Percentiles rank a stretch among this genome's conserved stretches.
phyloP scores from a whole-genome alignment of 495 filamentous ascomycete genomes.

The Hypomontagnella monticulosa region DNA sequence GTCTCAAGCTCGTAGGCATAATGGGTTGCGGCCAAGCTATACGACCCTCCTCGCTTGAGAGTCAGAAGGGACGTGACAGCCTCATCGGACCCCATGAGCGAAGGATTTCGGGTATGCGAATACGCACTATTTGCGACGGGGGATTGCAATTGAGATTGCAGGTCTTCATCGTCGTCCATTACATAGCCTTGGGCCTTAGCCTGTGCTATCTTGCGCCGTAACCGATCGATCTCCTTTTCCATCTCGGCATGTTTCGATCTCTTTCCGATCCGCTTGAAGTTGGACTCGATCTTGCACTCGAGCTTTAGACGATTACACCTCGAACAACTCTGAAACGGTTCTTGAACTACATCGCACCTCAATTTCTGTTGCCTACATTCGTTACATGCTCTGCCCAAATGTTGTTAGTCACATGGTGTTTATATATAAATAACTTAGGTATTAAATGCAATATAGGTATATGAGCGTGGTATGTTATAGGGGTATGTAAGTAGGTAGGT shows the following conservation, averaged over 20 bases:
- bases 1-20: slow-evolving; percentile 71
- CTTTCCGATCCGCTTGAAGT: slow-evolving; percentile 94
- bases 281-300: slow-evolving; percentile 90
- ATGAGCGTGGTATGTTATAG: no score
- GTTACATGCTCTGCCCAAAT: slow-evolving; percentile 73
- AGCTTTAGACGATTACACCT: slow-evolving; percentile 87
- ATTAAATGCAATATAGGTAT: no score
- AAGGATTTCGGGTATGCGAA: slow-evolving; percentile 63
- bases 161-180: slow-evolving; percentile 62
- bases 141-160: slow-evolving; percentile 63
- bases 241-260: slow-evolving; percentile 90
- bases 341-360: slow-evolving; percentile 88
- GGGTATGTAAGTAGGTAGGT: no score
- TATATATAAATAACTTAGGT: slow-evolving; percentile 5
- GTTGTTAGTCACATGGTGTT: slow-evolving; percentile 17
- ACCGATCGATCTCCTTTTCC: slow-evolving; percentile 81
- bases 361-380: slow-evolving; percentile 97
- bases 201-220: slow-evolving; percentile 57
- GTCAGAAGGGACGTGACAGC: slow-evolving; percentile 85
- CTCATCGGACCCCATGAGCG: slow-evolving; percentile 83
- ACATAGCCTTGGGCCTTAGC: slow-evolving; percentile 61
- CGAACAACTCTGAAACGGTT: slow-evolving; percentile 81
- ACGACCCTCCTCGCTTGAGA: slow-evolving; percentile 68
- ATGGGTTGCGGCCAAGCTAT: slow-evolving; percentile 58
- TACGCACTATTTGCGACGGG: slow-evolving; percentile 66